A percentile compares a stretch with the other conserved stretches of the same genome.
These are phyloP conservation scores for Diplodia intermedia DNA, from an alignment of 2,329 filamentous ascomycete species.

Conservation along the genomic window DNA sequence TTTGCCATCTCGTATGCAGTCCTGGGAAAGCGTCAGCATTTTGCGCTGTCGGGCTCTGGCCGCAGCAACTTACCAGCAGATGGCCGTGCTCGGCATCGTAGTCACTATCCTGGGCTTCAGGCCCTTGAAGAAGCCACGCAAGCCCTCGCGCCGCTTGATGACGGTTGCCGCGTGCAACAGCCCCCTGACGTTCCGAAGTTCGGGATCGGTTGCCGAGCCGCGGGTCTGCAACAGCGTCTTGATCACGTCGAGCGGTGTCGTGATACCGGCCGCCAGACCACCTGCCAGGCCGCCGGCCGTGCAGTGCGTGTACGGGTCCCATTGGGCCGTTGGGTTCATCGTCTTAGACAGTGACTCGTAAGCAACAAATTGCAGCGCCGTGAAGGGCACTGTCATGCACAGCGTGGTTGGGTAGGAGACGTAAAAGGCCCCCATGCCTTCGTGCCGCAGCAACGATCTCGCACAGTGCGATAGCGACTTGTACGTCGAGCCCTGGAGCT, in stretches of 20 bases:
- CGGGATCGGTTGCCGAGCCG: conserved; percentile 79
- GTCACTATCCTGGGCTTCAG: conserved; percentile 90
- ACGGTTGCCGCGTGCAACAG: conserved; percentile 80
- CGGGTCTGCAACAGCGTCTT: conserved; percentile 97
- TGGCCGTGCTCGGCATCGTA: conserved; percentile 98
- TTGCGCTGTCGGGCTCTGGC: neutral
- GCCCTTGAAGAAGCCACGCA: conserved; percentile 89
- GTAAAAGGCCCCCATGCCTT: conserved; percentile 93
- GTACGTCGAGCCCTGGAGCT: conserved; percentile 95
- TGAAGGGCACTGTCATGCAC: conserved; percentile 98
- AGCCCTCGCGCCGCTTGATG: conserved; percentile 82
- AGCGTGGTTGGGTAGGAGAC: conserved; percentile 97
- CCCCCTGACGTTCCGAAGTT: conserved; percentile 84
- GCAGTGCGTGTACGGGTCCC: conserved; percentile 94
- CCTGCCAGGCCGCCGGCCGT: conserved; percentile 90
- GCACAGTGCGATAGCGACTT: conserved; percentile 87
- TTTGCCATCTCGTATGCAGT: conserved; percentile 73
- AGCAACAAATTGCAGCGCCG: conserved; percentile 93
- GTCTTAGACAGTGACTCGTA: conserved; percentile 96
- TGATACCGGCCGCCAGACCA: conserved; percentile 90
- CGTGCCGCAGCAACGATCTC: conserved; percentile 81
- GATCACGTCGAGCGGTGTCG: conserved; percentile 96
- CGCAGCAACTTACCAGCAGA: conserved; percentile 79
- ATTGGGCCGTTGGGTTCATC: conserved; percentile 84
- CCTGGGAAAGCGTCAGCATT: conserved; percentile 50